Percentiles rank a stretch among this genome's conserved stretches.
Conservation (phyloP, 2,329 filamentous ascomycete species). For the Ophiognomonia clavigignenti-juglandacearum region DNA sequence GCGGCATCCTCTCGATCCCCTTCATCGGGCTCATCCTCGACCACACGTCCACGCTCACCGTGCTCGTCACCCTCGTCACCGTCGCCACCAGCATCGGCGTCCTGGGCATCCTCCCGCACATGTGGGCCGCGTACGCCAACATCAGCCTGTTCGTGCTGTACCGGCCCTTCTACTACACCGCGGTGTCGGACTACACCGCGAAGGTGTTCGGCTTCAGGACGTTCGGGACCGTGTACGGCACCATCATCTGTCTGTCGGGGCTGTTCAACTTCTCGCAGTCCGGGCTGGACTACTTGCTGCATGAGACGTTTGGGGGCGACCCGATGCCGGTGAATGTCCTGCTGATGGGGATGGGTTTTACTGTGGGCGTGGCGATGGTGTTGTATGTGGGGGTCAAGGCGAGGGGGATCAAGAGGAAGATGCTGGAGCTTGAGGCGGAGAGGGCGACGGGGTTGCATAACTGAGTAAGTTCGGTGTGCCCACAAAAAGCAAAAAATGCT, state of each 20-base stretch:
- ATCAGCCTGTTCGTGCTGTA: constrained; percentile 78
- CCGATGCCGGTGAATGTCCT: constrained; percentile 74
- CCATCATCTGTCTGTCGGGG: constrained; percentile 82
- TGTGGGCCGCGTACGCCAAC: constrained; percentile 70
- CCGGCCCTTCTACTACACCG: constrained; percentile 85
- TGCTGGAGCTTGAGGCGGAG: constrained; percentile 27
- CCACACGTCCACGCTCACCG: constrained; percentile 65
- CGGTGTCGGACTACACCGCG: constrained; percentile 82
- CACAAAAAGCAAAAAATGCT: not conserved
- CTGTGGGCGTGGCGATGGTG: constrained; percentile 63
- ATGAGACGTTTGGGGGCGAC: constrained; percentile 64
- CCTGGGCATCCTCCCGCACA: constrained; percentile 66
- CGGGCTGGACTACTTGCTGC: constrained; percentile 72
- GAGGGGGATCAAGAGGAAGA: constrained; percentile 28
- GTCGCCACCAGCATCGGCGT: constrained; percentile 71
- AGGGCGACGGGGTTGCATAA: constrained; percentile 19
- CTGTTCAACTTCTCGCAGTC: constrained; percentile 81
- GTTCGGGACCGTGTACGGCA: constrained; percentile 90
- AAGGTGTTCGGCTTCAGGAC: constrained; percentile 92
- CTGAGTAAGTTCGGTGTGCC: not conserved
- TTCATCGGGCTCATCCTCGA: constrained; percentile 82
- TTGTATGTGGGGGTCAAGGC: constrained; percentile 53
- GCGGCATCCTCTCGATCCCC: constrained; percentile 78
- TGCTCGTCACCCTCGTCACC: constrained; percentile 65
- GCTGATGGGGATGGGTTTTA: constrained; percentile 55